Evolutionary conservation across 345 rosid species (phyloP).

Genomic region (Linum trigynum): DNA sequence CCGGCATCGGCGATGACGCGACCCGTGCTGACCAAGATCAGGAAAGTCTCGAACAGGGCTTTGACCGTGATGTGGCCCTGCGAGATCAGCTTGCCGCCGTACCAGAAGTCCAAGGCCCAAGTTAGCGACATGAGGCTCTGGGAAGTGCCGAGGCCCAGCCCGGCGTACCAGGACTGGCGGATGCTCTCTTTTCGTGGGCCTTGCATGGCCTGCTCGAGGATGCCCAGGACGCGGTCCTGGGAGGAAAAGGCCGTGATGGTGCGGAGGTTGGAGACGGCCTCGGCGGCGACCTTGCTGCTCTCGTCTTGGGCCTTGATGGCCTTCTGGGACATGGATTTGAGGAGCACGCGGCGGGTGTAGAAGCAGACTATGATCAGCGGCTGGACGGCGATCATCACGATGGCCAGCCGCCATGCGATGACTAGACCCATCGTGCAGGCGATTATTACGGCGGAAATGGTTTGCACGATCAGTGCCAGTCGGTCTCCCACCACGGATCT

Average conservation of each 20-base stretch:
- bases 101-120: slow-evolving; percentile 60
- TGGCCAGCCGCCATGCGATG: slow-evolving; percentile 59
- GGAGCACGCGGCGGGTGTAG: slow-evolving; percentile 33
- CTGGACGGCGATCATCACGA: slow-evolving; percentile 55
- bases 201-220: slow-evolving; percentile 46
- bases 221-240: slow-evolving; percentile 47
- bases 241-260: slow-evolving; percentile 64
- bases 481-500: slow-evolving; percentile 62
- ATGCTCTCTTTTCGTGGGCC: slow-evolving; percentile 41
- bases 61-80: slow-evolving; percentile 36
- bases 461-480: slow-evolving; percentile 45
- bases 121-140: slow-evolving; percentile 33
- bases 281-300: slow-evolving; percentile 53
- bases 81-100: slow-evolving; percentile 48
- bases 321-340: slow-evolving; percentile 34
- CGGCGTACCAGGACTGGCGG: slow-evolving; percentile 54
- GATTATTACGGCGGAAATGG: slow-evolving; percentile 41
- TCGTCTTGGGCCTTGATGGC: slow-evolving; percentile 56
- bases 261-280: slow-evolving; percentile 52
- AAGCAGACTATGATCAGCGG: slow-evolving; percentile 41
- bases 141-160: slow-evolving; percentile 42
- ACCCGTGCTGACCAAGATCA: slow-evolving; percentile 56
- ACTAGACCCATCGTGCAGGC: slow-evolving; percentile 61
- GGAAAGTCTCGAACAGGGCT: slow-evolving; percentile 46
- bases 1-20: slow-evolving; percentile 59